Conservation (phyloP, 352 stramenopile species). For the Globisporangium heterothallicum region DNA sequence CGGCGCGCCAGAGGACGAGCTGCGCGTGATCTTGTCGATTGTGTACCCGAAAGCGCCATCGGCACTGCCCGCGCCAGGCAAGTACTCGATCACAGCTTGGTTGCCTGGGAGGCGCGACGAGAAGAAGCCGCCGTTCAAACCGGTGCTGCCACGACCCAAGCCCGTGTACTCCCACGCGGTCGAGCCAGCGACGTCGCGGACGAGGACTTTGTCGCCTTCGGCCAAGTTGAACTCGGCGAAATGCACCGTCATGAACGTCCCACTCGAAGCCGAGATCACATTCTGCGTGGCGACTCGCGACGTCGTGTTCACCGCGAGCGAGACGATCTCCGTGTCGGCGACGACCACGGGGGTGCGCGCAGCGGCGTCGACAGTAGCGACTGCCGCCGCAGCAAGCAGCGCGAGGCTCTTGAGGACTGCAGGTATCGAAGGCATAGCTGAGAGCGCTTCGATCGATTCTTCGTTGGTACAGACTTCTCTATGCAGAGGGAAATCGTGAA, state of each 20-base stretch:
- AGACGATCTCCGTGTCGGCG: slow-evolving; percentile 16
- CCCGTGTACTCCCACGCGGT: slow-evolving; percentile 21
- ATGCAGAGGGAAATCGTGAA: too few relatives aligned
- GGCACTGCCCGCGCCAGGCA: slow-evolving; percentile 2
- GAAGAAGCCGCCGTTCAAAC: slow-evolving; percentile 27
- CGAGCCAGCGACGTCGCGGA: slow-evolving; percentile 14
- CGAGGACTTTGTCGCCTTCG: slow-evolving; percentile 19
- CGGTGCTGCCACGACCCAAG: slow-evolving; percentile 24
- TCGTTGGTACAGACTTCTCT: not conserved
- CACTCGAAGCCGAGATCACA: slow-evolving; percentile 13
- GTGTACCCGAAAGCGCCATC: slow-evolving; percentile 20
- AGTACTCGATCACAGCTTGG: slow-evolving; percentile 22
- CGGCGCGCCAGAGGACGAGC: slow-evolving; percentile 9
- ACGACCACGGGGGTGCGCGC: slow-evolving; percentile 6
- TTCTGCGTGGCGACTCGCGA: slow-evolving; percentile 12
- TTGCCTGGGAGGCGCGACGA: slow-evolving; percentile 18
- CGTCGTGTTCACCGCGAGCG: slow-evolving; percentile 22
- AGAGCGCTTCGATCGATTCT: not conserved
- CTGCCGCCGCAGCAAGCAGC: slow-evolving; percentile 1
- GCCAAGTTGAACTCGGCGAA: slow-evolving; percentile 33
- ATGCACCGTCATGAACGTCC: slow-evolving; percentile 35
- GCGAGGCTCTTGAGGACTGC: not conserved
- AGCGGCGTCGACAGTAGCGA: not conserved
- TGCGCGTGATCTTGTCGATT: slow-evolving; percentile 28
- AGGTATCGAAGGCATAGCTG: not conserved